Base-by-base conservation (phyloP, 2,329 filamentous ascomycete genomes). In the Fusarium foetens region DNA sequence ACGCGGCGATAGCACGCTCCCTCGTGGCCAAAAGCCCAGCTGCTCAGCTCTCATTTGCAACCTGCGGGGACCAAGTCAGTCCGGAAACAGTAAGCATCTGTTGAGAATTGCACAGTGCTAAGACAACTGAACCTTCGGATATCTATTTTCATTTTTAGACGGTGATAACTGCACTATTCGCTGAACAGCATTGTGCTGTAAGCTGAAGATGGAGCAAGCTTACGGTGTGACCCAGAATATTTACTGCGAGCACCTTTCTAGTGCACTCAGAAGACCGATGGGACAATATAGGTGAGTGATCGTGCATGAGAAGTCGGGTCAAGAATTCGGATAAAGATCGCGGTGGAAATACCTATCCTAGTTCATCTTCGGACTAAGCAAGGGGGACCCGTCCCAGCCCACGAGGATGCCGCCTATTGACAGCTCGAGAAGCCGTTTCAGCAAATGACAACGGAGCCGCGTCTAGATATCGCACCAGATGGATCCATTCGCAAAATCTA, bases 361-460 rank as follows among this genome's bases (percentile, higher is more conserved):
- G 52, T 36, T 54, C 58, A n/a, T 39, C 64, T 29, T 42, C 31
- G 58, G 42, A 38, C 68, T 69, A 57, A 55, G 25, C 51, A 48
- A 69, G 64, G 68, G 48, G 42, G n/a, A 14, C 45, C 43, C 66
- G 38, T 54, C 52, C 41, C 38, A 60, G 66, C 58, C 54, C 58
- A 54, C 58, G 49, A 57, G 46, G 54, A 67, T 58, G 66, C 58
- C 52, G 54, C 58, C 54, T 71, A 17, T 60, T 72, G 61, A 71
- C 66, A 73, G 70, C 49, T 71, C 54, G 41, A 63, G 58, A 61
- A 64, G 54, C 41, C 33, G 70, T 67, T 67, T 62, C 62, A 59
- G 49, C 51, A 45, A 72, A 66, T 48, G 51, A 55, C 45, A 38
- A 58, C 43, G 61, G 66, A 35, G 36, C 53, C 42, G 61, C 43